Conservation (phyloP, 1,284 basidiomycete genomes). For the Ustilago trichophora region DNA sequence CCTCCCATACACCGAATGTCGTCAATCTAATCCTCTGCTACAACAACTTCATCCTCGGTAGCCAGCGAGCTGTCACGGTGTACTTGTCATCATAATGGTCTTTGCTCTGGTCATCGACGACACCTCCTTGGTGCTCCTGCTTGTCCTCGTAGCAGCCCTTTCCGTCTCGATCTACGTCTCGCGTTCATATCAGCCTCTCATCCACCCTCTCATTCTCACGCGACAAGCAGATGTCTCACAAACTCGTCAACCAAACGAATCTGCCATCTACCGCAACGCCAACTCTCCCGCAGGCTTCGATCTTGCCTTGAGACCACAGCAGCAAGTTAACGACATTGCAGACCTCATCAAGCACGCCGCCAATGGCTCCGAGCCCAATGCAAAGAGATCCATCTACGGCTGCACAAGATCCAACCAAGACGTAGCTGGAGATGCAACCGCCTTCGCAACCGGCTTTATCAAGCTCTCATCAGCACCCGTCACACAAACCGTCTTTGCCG, state of each 20-base stretch:
- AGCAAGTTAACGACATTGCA: slow-evolving; percentile 45
- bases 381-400: slow-evolving; percentile 39
- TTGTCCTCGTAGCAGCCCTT: slow-evolving; percentile 47
- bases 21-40: neutral
- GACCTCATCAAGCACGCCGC: slow-evolving; percentile 47
- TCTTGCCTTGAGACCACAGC: slow-evolving; percentile 54
- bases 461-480: slow-evolving; percentile 38
- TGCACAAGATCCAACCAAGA: slow-evolving; percentile 35
- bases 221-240: slow-evolving; percentile 62
- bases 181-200: slow-evolving; percentile 54
- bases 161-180: slow-evolving; percentile 47
- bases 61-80: neutral
- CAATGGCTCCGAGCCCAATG: slow-evolving; percentile 21
- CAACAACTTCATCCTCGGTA: neutral
- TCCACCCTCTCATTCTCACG: slow-evolving; percentile 64
- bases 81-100: slow-evolving; percentile 29
- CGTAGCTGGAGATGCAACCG: slow-evolving; percentile 38
- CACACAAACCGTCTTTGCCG: slow-evolving; percentile 31
- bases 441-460: slow-evolving; percentile 50
- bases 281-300: slow-evolving; percentile 64
- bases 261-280: slow-evolving; percentile 62
- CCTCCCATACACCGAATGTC: neutral
- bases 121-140: slow-evolving; percentile 52
- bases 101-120: slow-evolving; percentile 59
- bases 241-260: slow-evolving; percentile 53